Base-by-base conservation (phyloP, 1,284 basidiomycete genomes). In the Cutaneotrichosporon cutaneum region DNA sequence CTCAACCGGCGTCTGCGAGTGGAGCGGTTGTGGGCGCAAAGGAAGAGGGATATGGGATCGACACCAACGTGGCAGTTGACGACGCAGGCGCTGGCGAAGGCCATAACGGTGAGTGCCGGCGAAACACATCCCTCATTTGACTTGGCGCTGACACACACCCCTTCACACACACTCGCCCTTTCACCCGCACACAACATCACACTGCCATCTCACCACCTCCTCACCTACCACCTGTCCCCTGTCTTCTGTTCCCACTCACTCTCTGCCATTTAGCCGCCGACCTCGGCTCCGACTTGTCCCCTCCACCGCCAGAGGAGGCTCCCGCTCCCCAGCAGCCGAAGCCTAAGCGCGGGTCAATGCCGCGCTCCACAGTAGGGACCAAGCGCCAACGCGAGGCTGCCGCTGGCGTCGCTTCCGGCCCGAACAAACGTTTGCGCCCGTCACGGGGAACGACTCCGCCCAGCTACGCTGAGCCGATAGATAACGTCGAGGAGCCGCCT, bases 341-440 rank as follows among this genome's bases (percentile, higher is more conserved):
- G 11, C 22, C 6, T 4, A 33, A 54, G 35, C 33, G n/a, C n/a
- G n/a, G n/a, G n/a, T n/a, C n/a, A 11, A 54, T 54, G 52, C 21
- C 35, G 22, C 52, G 52, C 33, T 26, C 13, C 10, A 4, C 33
- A 10, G 8, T 36, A 3, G 52, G 52, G 22, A 22, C 52, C 14
- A 54, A 54, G 22, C 52, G 35, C 18, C 33, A 5, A 7, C 52
- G 52, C 35, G 52, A 54, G 0, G 1, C 35, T 10, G 21, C 18
- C 14, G 26, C 51, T 9, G 7, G n/a, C n/a, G n/a, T 11, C 18
- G 18, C 35, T 18, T 33, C 33, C 5, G 13, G 21, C 21, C 33
- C n/a, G 33, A 26, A n/a, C 35, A 54, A 54, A 35, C 52, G 52
- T 27, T 26, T 24, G 7, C 52, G 52, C n/a, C 52, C 35, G 21